Percentiles rank a stretch among this genome's conserved stretches.
phyloP scores from a whole-genome alignment of 805 yeast species.

The Suhomyces emberorum region DNA sequence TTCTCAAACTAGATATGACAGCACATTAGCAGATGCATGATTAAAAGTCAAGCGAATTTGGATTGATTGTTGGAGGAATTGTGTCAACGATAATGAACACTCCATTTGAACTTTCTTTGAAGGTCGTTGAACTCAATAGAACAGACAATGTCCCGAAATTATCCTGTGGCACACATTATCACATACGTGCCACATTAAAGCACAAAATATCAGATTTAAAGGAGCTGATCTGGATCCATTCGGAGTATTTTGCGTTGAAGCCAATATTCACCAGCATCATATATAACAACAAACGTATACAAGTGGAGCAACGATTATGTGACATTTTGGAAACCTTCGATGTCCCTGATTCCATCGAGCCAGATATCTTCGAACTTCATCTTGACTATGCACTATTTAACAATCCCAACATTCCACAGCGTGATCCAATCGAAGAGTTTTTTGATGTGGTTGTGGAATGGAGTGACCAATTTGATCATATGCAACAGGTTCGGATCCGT shows the following conservation, averaged over 20 bases:
- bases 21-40: no score
- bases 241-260: constrained; percentile 19
- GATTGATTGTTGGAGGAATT: no score
- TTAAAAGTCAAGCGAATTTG: no score
- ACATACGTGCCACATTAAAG: constrained; percentile 19
- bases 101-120: constrained; percentile 15
- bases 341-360: constrained; percentile 4
- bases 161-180: background rate
- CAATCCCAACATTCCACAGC: constrained; percentile 19
- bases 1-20: no score
- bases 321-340: constrained; percentile 10
- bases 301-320: constrained; percentile 12
- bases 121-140: constrained; percentile 9
- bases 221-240: constrained; percentile 28
- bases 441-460: constrained; percentile 7
- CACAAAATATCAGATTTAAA: constrained; percentile 23
- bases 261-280: constrained; percentile 23
- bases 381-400: constrained; percentile 24
- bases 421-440: constrained; percentile 4
- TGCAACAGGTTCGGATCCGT: constrained; percentile 4
- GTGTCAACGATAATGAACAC: no score
- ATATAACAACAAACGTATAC: constrained; percentile 9
- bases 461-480: constrained; percentile 5
- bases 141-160: background rate
- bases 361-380: constrained; percentile 11